Conservation (phyloP, 805 yeast species). For the Wickerhamiella slavikovae region DNA sequence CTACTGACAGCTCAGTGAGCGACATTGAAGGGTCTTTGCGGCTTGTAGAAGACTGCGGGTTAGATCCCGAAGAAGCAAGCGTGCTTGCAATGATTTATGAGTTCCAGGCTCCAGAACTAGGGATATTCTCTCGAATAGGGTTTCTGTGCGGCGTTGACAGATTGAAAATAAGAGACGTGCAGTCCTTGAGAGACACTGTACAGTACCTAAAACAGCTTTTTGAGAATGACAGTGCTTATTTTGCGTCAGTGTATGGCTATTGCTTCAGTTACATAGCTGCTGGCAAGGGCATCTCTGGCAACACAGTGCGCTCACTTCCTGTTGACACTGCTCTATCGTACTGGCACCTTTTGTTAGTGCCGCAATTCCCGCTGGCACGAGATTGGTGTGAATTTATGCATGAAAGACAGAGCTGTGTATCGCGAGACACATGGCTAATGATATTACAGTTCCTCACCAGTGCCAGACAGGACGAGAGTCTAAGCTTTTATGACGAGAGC, state of each 20-base stretch:
- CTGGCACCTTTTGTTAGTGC: conserved; percentile 50
- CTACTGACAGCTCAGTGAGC: conserved; percentile 22
- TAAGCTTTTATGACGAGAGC: conserved; percentile 47
- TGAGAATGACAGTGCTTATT: conserved; percentile 21
- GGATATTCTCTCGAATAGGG: conserved; percentile 29
- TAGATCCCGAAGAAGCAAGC: conserved; percentile 53
- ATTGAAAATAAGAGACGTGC: conserved; percentile 25
- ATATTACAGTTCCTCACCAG: conserved; percentile 36
- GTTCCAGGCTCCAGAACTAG: conserved; percentile 45
- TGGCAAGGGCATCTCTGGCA: too few relatives aligned
- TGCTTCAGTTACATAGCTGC: conserved; percentile 46
- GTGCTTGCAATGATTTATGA: conserved; percentile 54
- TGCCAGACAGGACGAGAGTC: conserved; percentile 28
- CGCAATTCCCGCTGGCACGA: conserved; percentile 15
- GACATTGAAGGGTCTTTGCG: conserved; percentile 61
- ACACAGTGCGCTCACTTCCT: conserved; percentile 33
- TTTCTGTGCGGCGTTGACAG: conserved; percentile 43
- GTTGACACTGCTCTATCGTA: conserved; percentile 47
- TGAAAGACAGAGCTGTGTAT: conserved; percentile 21
- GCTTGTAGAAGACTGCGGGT: conserved; percentile 44
- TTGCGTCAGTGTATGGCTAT: conserved; percentile 44
- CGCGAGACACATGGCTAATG: conserved; percentile 78
- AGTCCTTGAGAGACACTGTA: too few relatives aligned
- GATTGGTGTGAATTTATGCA: conserved; percentile 38
- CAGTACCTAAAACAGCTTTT: conserved; percentile 18